Evolutionary conservation across 345 rosid species (phyloP).

Genomic region (Sisymbrium irio): DNA sequence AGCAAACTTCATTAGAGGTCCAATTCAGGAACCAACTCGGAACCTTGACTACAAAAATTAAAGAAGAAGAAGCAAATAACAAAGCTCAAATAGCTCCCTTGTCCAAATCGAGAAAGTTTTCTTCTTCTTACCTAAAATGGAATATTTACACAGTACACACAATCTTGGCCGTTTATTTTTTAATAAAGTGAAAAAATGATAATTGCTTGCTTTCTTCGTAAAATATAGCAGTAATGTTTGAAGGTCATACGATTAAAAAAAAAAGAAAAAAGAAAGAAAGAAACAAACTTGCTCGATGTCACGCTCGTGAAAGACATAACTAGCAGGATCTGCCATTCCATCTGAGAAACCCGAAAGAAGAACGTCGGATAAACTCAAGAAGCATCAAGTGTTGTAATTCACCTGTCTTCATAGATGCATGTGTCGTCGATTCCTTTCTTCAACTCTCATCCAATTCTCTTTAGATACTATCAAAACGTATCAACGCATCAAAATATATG

Average conservation of each 20-base stretch:
- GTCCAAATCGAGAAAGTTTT: background rate
- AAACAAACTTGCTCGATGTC: conserved; percentile 75
- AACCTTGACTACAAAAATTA: no score
- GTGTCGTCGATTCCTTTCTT: conserved; percentile 42
- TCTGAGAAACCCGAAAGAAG: conserved; percentile 61
- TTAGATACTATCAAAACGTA: conserved; percentile 9
- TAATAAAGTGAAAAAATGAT: background rate
- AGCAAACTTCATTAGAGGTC: no score
- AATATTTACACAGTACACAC: background rate
- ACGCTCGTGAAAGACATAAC: conserved; percentile 71
- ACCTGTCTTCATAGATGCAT: conserved; percentile 94
- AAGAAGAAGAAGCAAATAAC: background rate
- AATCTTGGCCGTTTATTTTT: background rate
- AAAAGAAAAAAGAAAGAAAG: background rate
- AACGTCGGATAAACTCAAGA: conserved; percentile 50
- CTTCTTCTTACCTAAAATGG: background rate
- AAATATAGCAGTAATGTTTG: background rate
- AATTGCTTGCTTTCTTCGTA: background rate
- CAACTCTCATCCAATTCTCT: conserved; percentile 46
- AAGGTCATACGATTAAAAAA: background rate
- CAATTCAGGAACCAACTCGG: no score
- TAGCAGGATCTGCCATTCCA: conserved; percentile 99
- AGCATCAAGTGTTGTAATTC: conserved; percentile 52
- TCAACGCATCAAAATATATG: background rate
- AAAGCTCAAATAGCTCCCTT: background rate